Base-by-base conservation (phyloP, 768 basidiomycete genomes). In the Suillus decipiens region DNA sequence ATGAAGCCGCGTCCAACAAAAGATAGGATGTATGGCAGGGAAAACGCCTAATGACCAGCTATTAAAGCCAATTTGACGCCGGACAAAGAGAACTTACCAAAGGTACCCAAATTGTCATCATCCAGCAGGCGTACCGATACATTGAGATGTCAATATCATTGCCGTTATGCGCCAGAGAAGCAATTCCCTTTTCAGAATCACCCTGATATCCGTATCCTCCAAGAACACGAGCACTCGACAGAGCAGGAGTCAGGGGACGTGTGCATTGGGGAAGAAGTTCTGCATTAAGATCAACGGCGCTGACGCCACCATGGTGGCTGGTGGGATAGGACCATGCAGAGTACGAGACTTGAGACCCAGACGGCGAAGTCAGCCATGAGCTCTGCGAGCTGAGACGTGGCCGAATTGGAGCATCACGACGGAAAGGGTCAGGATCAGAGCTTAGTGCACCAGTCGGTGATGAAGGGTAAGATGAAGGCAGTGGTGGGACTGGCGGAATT, bases 321-420 rank as follows among this genome's bases (percentile, higher is more conserved):
- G 84, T 74, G 19, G 90, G 85, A 77, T 84, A 91, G 1, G 88
- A 89, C 88, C 89, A 92, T 10, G 84, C 82, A 28, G 89, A 84
- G 24, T 86, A 62, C 0, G 87, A 86, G 15, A 79, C 76, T 50
- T 84, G 85, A 12, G 87, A 84, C 12, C 80, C 85, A 50, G 84
- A 79, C 8, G 82, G 81, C 4, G 88, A 89, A 0, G 88, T 88
- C 61, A 92, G 72, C 90, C 90, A 92, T 5, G 90, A 92, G 19
- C 79, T 85, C 71, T 89, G 88, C 8, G 89, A 90, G 10, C 81
- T 86, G 22, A 86, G 71, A 37, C 88, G 84, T 37, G 72, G 72
- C 45, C 82, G 84, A 39, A 75, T 72, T 9, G 85, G 83, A 24
- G 76, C 72, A 53, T 84, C 82, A 37, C 85, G 83, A 59, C 85